These are phyloP conservation scores for Ophiostoma sp. DNA, from an alignment of 2,329 filamentous ascomycete species.

Conservation along the genomic window DNA sequence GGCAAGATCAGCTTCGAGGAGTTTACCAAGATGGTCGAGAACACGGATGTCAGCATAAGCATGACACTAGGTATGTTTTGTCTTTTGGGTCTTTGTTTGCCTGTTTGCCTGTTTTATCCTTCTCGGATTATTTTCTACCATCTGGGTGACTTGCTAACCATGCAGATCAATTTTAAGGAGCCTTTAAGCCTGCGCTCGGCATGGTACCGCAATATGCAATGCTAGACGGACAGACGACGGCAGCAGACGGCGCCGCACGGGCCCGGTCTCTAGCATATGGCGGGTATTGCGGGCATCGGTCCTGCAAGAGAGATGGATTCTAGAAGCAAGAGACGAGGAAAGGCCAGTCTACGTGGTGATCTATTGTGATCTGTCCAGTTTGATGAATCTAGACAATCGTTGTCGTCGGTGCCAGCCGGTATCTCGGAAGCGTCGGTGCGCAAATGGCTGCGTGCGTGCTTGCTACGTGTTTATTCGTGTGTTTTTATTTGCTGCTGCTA, in stretches of 20 bases:
- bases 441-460: background rate
- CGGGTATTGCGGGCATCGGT: no score
- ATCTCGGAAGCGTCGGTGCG: background rate
- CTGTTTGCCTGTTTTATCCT: background rate
- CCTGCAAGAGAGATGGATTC: no score
- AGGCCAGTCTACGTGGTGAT: background rate
- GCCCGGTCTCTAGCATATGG: background rate
- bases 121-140: background rate
- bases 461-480: background rate
- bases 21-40: conserved; percentile 98
- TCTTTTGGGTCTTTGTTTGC: background rate
- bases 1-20: conserved; percentile 99
- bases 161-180: conserved; percentile 19
- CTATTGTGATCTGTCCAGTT: background rate
- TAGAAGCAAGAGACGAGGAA: background rate
- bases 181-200: background rate
- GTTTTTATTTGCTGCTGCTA: background rate
- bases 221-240: background rate
- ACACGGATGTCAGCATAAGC: conserved; percentile 72
- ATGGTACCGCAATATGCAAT: background rate
- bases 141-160: background rate
- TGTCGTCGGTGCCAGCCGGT: background rate
- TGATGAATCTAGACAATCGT: background rate
- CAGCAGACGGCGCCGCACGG: background rate
- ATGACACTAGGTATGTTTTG: conserved; percentile 57